phyloP scores from a whole-genome alignment of 306 rosid genomes.

The Heteromeles arbutifolia region DNA sequence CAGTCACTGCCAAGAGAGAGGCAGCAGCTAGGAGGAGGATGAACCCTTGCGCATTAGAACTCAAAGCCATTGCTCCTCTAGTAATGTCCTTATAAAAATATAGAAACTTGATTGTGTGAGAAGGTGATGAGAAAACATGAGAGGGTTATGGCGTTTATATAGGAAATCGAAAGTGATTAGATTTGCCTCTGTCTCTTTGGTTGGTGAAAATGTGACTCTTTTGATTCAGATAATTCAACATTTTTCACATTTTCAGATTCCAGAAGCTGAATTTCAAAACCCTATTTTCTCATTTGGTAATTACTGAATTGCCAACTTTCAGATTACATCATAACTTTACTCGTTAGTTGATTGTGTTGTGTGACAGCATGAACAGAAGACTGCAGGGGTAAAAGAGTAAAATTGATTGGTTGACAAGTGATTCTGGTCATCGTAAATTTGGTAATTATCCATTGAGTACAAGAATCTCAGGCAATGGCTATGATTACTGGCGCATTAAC shows the following conservation, averaged over 20 bases:
- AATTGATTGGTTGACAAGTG: not conserved
- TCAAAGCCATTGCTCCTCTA: constrained; percentile 5
- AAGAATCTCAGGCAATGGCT: not conserved
- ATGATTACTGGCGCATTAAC: not conserved
- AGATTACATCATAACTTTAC: not conserved
- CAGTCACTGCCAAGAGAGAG: constrained; percentile 10
- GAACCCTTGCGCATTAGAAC: constrained; percentile 12
- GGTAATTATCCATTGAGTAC: constrained; percentile 5
- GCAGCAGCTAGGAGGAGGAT: constrained; percentile 25
- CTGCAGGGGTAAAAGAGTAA: constrained; percentile 4
- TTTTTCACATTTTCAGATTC: constrained; percentile 4
- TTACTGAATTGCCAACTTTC: not conserved
- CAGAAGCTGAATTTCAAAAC: not conserved
- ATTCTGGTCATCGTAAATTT: not conserved
- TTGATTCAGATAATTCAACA: not conserved
- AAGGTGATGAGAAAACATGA: not conserved
- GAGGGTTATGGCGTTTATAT: constrained; percentile 11
- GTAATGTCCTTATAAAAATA: not conserved
- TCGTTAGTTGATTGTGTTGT: not conserved
- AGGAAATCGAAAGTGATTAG: not conserved
- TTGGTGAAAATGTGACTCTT: not conserved
- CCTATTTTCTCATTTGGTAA: constrained; percentile 2
- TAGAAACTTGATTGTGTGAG: not conserved
- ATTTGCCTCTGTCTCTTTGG: not conserved
- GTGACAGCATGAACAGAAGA: not conserved